Percentiles rank a stretch among this genome's conserved stretches.
phyloP scores from a whole-genome alignment of 192 early-diverging fungal species.

The Rhizoclosmatium sp. region DNA sequence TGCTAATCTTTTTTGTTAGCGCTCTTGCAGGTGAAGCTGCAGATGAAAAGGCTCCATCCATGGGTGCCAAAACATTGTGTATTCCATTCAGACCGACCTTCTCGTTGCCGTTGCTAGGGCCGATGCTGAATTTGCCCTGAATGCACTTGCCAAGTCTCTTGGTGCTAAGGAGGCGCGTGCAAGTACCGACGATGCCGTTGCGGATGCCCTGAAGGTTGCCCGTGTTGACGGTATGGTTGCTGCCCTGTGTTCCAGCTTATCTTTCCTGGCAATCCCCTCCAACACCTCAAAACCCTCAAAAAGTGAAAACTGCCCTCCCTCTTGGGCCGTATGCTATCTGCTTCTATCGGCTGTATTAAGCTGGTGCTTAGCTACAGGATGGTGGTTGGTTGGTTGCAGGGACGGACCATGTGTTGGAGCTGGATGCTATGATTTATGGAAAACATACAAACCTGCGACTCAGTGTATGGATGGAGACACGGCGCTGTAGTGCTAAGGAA shows the following conservation, averaged over 20 bases:
- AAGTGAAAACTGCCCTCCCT: background rate
- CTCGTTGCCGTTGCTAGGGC: constrained; percentile 71
- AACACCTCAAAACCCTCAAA: background rate
- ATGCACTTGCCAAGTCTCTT: constrained; percentile 41
- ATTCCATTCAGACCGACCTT: constrained; percentile 78
- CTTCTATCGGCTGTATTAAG: too few species aligned
- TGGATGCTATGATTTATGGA: background rate
- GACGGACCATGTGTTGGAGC: background rate
- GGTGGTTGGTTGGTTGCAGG: background rate
- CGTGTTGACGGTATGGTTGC: constrained; percentile 68
- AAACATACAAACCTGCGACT: too few species aligned
- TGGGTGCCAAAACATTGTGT: constrained; percentile 99
- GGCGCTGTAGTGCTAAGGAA: too few species aligned
- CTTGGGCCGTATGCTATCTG: too few species aligned
- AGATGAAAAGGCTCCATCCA: constrained; percentile 97
- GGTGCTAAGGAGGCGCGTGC: constrained; percentile 70
- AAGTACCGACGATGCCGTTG: constrained; percentile 73
- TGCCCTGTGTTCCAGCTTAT: background rate
- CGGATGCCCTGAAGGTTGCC: constrained; percentile 54
- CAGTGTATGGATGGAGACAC: too few species aligned
- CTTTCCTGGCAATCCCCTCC: background rate
- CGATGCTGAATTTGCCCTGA: constrained; percentile 50
- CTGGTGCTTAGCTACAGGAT: too few species aligned
- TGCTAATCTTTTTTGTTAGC: constrained; percentile 17
- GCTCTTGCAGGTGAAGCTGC: constrained; percentile 69